These are phyloP conservation scores for Aleurites moluccanus DNA, from an alignment of 441 rosid species.

Conservation along the genomic window DNA sequence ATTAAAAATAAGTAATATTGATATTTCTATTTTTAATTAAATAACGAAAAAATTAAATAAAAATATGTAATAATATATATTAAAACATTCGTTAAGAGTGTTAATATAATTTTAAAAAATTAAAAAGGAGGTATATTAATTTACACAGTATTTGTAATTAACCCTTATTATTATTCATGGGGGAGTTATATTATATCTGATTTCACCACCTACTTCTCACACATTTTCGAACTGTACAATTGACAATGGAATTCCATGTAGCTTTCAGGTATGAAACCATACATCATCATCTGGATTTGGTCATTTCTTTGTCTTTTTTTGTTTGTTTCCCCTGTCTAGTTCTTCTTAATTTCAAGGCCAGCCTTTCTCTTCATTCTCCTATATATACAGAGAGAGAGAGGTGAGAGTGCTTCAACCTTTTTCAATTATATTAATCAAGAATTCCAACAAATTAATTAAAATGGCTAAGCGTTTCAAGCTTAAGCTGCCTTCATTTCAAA, in stretches of 20 bases:
- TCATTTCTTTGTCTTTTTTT: slow-evolving; percentile 19
- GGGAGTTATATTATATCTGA: neutral
- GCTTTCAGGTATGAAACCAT: slow-evolving; percentile 19
- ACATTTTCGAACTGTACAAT: neutral
- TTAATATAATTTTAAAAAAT: too few species aligned
- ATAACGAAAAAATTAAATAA: too few species aligned
- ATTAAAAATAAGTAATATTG: too few species aligned
- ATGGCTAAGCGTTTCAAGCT: slow-evolving; percentile 47
- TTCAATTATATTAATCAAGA: neutral
- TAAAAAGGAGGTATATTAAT: too few species aligned
- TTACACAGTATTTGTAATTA: too few species aligned
- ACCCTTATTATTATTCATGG: too few species aligned
- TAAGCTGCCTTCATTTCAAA: slow-evolving; percentile 36
- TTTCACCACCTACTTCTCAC: neutral
- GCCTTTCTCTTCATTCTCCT: slow-evolving; percentile 22
- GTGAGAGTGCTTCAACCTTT: neutral
- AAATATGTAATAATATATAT: too few species aligned
- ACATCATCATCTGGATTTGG: slow-evolving; percentile 38
- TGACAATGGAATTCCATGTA: slow-evolving; percentile 23
- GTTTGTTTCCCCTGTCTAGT: neutral
- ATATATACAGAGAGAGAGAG: neutral
- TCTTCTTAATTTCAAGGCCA: slow-evolving; percentile 28
- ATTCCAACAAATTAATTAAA: neutral
- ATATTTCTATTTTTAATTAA: too few species aligned
- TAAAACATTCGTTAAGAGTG: too few species aligned